A percentile compares a stretch with the other conserved stretches of the same genome.
These are phyloP conservation scores for Rosellinia necatrix DNA, from an alignment of 2,329 filamentous ascomycete genomes.

Conservation along the genomic window DNA sequence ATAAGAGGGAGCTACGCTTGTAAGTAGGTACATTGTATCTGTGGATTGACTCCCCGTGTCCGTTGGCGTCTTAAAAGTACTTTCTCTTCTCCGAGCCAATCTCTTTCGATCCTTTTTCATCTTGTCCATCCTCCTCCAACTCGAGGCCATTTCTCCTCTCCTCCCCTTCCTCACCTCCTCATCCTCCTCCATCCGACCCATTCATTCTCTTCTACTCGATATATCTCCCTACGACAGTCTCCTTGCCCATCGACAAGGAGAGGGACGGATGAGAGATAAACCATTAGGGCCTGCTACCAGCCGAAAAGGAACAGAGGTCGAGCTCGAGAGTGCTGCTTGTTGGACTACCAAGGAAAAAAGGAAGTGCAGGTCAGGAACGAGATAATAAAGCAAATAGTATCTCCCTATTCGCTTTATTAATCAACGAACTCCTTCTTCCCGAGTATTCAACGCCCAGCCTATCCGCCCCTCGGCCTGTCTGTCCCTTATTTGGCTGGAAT, in stretches of 20 bases:
- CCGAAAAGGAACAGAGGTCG: slow-evolving; percentile 33
- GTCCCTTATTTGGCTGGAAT: slow-evolving; percentile 38
- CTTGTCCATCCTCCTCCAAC: slow-evolving; percentile 59
- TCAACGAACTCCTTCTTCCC: slow-evolving; percentile 35
- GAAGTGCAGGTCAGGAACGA: slow-evolving; percentile 25
- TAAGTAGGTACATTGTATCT: slow-evolving; percentile 29
- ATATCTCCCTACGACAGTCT: slow-evolving; percentile 48
- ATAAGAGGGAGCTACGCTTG: slow-evolving; percentile 15
- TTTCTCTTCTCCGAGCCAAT: slow-evolving; percentile 45
- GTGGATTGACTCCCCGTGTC: slow-evolving; percentile 21
- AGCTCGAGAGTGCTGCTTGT: slow-evolving; percentile 30
- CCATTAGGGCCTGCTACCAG: slow-evolving; percentile 32
- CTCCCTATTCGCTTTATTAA: slow-evolving; percentile 36
- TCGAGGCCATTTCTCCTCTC: slow-evolving; percentile 47
- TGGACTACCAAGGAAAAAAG: slow-evolving; percentile 21
- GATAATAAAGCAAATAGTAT: slow-evolving; percentile 28
- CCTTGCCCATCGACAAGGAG: slow-evolving; percentile 42
- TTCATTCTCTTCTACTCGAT: slow-evolving; percentile 56
- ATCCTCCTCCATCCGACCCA: slow-evolving; percentile 52
- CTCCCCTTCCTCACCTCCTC: slow-evolving; percentile 35
- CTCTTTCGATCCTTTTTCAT: slow-evolving; percentile 62
- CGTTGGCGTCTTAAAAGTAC: slow-evolving; percentile 50
- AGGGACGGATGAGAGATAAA: slow-evolving; percentile 43
- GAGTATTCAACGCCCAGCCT: slow-evolving; percentile 26
- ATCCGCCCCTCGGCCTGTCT: slow-evolving; percentile 11